Evolutionary conservation across 225 moss, liverwort and hornwort species (phyloP).

Genomic region (Takakia lepidozioides): DNA sequence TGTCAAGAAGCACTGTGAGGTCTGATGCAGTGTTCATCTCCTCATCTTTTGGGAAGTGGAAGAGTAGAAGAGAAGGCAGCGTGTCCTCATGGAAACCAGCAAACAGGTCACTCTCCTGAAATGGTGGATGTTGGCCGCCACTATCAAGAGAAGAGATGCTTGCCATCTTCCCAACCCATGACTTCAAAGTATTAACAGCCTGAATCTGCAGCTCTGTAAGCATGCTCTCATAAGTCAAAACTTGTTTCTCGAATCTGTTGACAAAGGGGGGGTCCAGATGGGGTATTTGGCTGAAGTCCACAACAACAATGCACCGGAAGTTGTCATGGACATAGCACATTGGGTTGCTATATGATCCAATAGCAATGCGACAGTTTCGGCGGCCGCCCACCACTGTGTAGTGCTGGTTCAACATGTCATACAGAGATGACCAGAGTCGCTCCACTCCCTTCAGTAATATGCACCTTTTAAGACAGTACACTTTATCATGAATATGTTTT

Average conservation of each 20-base stretch:
- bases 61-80: conserved; percentile 48
- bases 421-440: conserved; percentile 58
- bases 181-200: conserved; percentile 29
- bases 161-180: conserved; percentile 40
- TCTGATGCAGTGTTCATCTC: conserved; percentile 20
- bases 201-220: conserved; percentile 23
- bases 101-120: conserved; percentile 25
- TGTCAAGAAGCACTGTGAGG: conserved; percentile 31
- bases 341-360: conserved; percentile 58
- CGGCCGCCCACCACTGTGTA: conserved; percentile 51
- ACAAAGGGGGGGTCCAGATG: conserved; percentile 47
- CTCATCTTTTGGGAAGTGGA: conserved; percentile 20
- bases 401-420: conserved; percentile 63
- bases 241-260: conserved; percentile 63
- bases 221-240: conserved; percentile 51
- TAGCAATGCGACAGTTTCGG: conserved; percentile 51
- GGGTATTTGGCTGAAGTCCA: conserved; percentile 41
- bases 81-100: conserved; percentile 55
- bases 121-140: neutral
- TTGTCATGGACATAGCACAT: conserved; percentile 58
- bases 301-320: conserved; percentile 60
- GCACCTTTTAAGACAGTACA: too few relatives aligned
- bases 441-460: conserved; percentile 49
- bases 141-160: conserved; percentile 5
- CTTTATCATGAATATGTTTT: too few relatives aligned